phyloP scores from a whole-genome alignment of 1,139 yeast genomes.

The Zygosaccharomyces sapae region DNA sequence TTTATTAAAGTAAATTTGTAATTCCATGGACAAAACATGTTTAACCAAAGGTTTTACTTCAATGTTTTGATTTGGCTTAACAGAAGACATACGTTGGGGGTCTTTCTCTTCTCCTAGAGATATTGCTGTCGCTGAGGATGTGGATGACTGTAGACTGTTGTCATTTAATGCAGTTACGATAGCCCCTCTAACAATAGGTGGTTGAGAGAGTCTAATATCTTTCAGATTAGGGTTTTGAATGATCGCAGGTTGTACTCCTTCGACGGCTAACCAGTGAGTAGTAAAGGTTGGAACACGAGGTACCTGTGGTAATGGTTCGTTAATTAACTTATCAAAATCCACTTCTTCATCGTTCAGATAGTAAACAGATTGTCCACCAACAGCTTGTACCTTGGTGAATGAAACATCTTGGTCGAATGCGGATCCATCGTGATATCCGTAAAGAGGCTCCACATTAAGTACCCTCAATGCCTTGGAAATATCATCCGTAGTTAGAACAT shows the following conservation, averaged over 20 bases:
- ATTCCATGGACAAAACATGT: constrained; percentile 90
- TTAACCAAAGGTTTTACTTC: constrained; percentile 93
- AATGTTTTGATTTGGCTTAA: constrained; percentile 48
- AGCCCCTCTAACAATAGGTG: constrained; percentile 64
- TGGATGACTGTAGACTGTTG: constrained; percentile 32
- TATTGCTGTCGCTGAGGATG: constrained; percentile 21
- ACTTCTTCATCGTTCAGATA: constrained; percentile 87
- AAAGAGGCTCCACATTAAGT: constrained; percentile 82
- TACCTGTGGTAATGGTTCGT: constrained; percentile 91
- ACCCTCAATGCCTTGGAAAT: constrained; percentile 77
- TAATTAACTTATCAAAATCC: constrained; percentile 89
- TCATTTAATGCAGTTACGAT: constrained; percentile 47
- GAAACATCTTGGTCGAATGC: constrained; percentile 36
- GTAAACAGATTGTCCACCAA: constrained; percentile 67
- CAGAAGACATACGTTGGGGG: constrained; percentile 38
- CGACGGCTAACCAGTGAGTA: constrained; percentile 98
- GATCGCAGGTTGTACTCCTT: constrained; percentile 97
- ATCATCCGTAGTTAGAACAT: constrained; percentile 75
- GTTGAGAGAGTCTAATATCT: constrained; percentile 63
- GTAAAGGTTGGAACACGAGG: constrained; percentile 90
- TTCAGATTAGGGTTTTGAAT: constrained; percentile 91
- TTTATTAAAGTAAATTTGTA: constrained; percentile 88
- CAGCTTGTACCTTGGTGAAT: constrained; percentile 36
- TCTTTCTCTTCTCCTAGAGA: constrained; percentile 22
- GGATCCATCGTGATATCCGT: constrained; percentile 53